phyloP scores from a whole-genome alignment of 345 rosid genomes.

The Anastatica hierochuntica region DNA sequence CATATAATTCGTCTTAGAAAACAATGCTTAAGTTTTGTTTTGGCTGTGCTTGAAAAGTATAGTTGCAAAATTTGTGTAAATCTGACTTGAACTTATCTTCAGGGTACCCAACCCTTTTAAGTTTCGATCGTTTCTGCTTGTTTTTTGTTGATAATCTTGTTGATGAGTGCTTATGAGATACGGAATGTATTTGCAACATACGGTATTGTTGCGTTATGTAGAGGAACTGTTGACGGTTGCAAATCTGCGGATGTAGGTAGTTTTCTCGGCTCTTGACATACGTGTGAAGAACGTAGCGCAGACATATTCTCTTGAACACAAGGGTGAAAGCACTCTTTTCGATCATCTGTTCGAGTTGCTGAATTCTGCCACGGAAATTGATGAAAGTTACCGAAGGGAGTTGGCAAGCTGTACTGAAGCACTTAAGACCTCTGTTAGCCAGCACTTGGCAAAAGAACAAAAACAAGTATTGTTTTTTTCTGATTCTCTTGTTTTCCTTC shows the following conservation, averaged over 20 bases:
- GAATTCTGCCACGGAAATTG: slow-evolving; percentile 43
- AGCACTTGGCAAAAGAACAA: slow-evolving; percentile 97
- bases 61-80: slow-evolving; percentile 7
- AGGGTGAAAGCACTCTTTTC: slow-evolving; percentile 77
- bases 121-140: neutral
- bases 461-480: slow-evolving; percentile 51
- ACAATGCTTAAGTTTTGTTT: neutral
- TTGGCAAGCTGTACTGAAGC: slow-evolving; percentile 86
- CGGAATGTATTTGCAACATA: neutral
- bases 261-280: slow-evolving; percentile 90
- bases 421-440: slow-evolving; percentile 78
- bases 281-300: slow-evolving; percentile 96
- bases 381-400: slow-evolving; percentile 72
- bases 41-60: neutral
- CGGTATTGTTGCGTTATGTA: slow-evolving; percentile 1
- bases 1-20: neutral
- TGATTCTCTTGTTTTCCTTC: slow-evolving; percentile 1
- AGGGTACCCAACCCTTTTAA: no score
- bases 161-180: neutral
- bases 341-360: slow-evolving; percentile 75
- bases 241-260: slow-evolving; percentile 46
- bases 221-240: slow-evolving; percentile 7
- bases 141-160: slow-evolving; percentile 1
- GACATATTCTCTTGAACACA: slow-evolving; percentile 88
- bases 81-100: slow-evolving; percentile 2